Evolutionary conservation across 352 stramenopile species (phyloP).

Genomic region (Pythium myriotylum): DNA sequence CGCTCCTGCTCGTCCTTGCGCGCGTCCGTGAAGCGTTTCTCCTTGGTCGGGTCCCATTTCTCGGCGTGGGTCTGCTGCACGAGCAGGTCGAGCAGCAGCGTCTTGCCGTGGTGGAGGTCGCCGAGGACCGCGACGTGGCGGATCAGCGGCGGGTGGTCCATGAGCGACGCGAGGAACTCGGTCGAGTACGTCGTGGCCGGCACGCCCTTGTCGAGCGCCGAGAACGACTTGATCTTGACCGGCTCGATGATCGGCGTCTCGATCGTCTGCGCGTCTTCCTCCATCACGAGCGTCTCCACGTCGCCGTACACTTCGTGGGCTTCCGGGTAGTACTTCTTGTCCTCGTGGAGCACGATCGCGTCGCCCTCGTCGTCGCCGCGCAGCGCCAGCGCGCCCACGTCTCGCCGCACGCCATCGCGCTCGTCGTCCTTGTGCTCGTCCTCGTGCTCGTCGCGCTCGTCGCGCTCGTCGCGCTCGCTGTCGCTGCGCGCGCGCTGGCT

Average conservation of each 20-base stretch:
- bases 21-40: constrained; percentile 95
- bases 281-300: constrained; percentile 96
- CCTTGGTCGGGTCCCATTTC: constrained; percentile 76
- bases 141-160: constrained; percentile 89
- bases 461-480: constrained; percentile 50
- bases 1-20: constrained; percentile 97
- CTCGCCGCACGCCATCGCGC: constrained; percentile 21
- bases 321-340: constrained; percentile 99
- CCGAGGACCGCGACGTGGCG: constrained; percentile 97
- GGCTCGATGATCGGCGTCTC: constrained; percentile 98
- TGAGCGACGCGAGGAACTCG: constrained; percentile 89
- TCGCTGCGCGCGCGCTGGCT: constrained; percentile 10
- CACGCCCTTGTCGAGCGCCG: constrained; percentile 79
- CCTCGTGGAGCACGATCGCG: constrained; percentile 99
- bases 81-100: constrained; percentile 91
- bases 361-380: constrained; percentile 63
- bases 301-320: constrained; percentile 97
- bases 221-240: constrained; percentile 94
- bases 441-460: constrained; percentile 43
- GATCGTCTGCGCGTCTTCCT: constrained; percentile 99
- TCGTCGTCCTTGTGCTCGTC: constrained; percentile 12
- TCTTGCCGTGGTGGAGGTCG: constrained; percentile 97
- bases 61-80: constrained; percentile 89
- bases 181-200: constrained; percentile 89
- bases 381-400: constrained; percentile 54